Evolutionary conservation across 106 monocot genomes (phyloP).

Genomic region (Phalaenopsis aphrodite): DNA sequence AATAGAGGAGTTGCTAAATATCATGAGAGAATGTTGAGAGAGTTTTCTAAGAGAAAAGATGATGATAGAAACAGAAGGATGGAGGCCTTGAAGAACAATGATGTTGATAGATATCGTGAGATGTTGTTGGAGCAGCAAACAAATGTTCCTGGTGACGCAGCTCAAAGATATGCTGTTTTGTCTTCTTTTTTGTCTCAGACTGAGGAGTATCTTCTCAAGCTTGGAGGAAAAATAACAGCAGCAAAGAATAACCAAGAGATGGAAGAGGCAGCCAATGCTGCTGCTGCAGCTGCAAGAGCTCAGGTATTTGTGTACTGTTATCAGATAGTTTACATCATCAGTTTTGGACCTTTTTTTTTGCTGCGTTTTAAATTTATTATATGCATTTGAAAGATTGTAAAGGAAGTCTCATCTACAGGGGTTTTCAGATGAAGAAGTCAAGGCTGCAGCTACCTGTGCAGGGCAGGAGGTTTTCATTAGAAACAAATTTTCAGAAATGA

Average conservation of each 20-base stretch:
- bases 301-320: constrained; percentile 30
- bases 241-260: constrained; percentile 86
- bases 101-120: constrained; percentile 90
- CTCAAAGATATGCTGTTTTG: constrained; percentile 80
- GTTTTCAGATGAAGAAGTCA: constrained; percentile 92
- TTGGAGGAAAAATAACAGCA: constrained; percentile 93
- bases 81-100: constrained; percentile 99
- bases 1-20: constrained; percentile 94
- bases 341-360: constrained; percentile 3
- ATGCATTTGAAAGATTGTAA: neutral
- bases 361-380: neutral
- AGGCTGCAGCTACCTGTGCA: constrained; percentile 83
- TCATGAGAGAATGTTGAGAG: constrained; percentile 90
- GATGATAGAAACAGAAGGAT: constrained; percentile 88
- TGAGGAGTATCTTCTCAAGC: constrained; percentile 90
- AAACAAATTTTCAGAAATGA: constrained; percentile 92
- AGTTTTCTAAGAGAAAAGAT: constrained; percentile 91
- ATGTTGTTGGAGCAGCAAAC: constrained; percentile 94
- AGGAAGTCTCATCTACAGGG: constrained; percentile 39
- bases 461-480: constrained; percentile 88
- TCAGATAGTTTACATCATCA: neutral
- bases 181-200: constrained; percentile 95
- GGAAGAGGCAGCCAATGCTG: constrained; percentile 85
- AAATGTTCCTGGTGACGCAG: constrained; percentile 79
- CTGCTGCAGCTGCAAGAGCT: constrained; percentile 67